Evolutionary conservation across 371 early-diverging fungal genomes (phyloP).

Genomic region (Mucor piriformis): DNA sequence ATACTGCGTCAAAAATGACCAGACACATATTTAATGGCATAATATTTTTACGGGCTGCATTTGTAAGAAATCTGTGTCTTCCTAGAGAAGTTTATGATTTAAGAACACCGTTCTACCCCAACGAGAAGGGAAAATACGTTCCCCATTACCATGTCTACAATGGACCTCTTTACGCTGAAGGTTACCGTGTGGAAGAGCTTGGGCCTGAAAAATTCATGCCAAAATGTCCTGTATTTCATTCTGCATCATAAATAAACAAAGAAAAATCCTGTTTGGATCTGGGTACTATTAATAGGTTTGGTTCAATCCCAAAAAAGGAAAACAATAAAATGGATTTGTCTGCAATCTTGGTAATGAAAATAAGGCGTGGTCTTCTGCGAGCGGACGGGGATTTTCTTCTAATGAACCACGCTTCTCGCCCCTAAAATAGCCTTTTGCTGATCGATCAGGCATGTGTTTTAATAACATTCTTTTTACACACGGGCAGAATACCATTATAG

Average conservation of each 20-base stretch:
- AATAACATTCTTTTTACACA: too few species aligned
- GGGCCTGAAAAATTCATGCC: constrained; percentile 35
- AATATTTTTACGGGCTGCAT: constrained; percentile 16
- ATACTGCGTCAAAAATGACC: constrained; percentile 1
- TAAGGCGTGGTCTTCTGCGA: too few species aligned
- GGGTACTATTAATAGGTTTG: too few species aligned
- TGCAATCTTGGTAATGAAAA: too few species aligned
- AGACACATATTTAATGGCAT: constrained; percentile 9
- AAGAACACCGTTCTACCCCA: constrained; percentile 30
- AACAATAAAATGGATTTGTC: too few species aligned
- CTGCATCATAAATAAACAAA: background rate
- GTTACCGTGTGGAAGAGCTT: constrained; percentile 30
- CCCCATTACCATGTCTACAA: constrained; percentile 29
- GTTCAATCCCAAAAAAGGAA: too few species aligned
- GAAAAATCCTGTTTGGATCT: background rate
- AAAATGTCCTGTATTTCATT: constrained; percentile 28
- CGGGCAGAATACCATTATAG: too few species aligned
- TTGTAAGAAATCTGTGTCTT: constrained; percentile 27
- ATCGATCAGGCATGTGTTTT: too few species aligned
- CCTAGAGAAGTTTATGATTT: constrained; percentile 20
- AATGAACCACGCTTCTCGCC: too few species aligned
- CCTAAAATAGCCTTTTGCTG: too few species aligned
- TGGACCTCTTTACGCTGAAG: constrained; percentile 23
- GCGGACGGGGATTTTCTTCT: too few species aligned
- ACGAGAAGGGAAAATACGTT: constrained; percentile 26